These are phyloP conservation scores for Alternaria atra DNA, from an alignment of 2,329 filamentous ascomycete species.

Conservation along the genomic window DNA sequence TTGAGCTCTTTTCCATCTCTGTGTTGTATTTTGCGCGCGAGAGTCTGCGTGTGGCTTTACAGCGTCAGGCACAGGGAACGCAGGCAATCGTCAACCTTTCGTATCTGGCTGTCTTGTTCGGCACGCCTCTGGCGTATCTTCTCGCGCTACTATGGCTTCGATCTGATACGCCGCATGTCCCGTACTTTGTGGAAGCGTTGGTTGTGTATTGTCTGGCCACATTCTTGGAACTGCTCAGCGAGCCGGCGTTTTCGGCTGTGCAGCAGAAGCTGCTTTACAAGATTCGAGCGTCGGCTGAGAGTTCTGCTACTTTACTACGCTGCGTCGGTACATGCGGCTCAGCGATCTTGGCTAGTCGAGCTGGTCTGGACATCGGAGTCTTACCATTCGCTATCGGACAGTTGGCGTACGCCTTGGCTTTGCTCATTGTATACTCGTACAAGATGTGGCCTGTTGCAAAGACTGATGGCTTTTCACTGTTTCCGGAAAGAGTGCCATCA, in stretches of 20 bases:
- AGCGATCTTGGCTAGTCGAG: slow-evolving; percentile 69
- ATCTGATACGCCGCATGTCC: slow-evolving; percentile 62
- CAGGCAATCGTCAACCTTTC: slow-evolving; percentile 90
- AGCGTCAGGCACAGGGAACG: slow-evolving; percentile 70
- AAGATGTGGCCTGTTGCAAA: slow-evolving; percentile 67
- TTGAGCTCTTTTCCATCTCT: slow-evolving; percentile 91
- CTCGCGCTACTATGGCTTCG: slow-evolving; percentile 75
- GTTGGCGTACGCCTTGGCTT: slow-evolving; percentile 73
- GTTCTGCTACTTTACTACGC: slow-evolving; percentile 78
- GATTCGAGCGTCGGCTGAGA: slow-evolving; percentile 82
- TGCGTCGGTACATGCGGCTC: slow-evolving; percentile 77
- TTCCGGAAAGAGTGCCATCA: slow-evolving; percentile 57
- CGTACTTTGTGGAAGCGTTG: slow-evolving; percentile 69
- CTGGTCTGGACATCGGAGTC: slow-evolving; percentile 70
- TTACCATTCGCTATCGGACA: slow-evolving; percentile 92
- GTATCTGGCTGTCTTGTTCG: slow-evolving; percentile 78
- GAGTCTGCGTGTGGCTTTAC: slow-evolving; percentile 87
- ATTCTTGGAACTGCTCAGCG: slow-evolving; percentile 79
- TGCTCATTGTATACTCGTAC: slow-evolving; percentile 75
- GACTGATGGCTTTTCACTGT: slow-evolving; percentile 72
- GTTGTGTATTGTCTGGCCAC: slow-evolving; percentile 65
- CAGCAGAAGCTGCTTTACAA: slow-evolving; percentile 84
- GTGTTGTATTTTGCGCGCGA: slow-evolving; percentile 96
- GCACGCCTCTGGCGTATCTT: slow-evolving; percentile 68
- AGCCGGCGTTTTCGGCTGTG: slow-evolving; percentile 88